phyloP scores from a whole-genome alignment of 164 flowering plant species.

The Vitis amurensis region DNA sequence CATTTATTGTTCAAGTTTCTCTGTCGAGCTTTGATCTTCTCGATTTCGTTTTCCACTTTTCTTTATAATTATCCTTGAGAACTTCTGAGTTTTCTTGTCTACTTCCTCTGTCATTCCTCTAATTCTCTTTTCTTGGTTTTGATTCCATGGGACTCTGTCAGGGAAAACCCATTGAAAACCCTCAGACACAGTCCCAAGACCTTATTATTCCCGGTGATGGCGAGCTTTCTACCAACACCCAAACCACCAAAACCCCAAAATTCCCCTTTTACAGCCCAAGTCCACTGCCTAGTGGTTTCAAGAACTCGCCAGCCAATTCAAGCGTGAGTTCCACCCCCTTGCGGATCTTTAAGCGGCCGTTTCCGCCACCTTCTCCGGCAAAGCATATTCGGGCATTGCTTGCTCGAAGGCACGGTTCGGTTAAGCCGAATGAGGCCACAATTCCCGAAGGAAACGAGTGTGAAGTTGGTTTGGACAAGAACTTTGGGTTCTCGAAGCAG shows the following conservation, averaged over 20 bases:
- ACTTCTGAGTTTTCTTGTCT: background rate
- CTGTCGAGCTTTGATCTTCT: background rate
- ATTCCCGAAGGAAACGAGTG: slow-evolving; percentile 81
- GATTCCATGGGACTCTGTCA: slow-evolving; percentile 86
- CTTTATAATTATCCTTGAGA: slow-evolving; percentile 2
- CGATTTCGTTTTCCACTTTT: slow-evolving; percentile 4
- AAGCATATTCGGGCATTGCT: slow-evolving; percentile 91
- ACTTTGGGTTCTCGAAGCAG: slow-evolving; percentile 76
- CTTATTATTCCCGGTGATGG: slow-evolving; percentile 16
- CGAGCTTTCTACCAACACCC: slow-evolving; percentile 24
- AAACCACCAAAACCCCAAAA: slow-evolving; percentile 42
- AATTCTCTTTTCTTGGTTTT: slow-evolving; percentile 9
- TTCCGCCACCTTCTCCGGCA: slow-evolving; percentile 99
- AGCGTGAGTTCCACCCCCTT: slow-evolving; percentile 71
- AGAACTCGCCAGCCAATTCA: slow-evolving; percentile 72
- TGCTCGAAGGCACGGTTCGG: slow-evolving; percentile 81
- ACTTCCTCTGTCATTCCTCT: background rate
- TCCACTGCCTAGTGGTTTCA: slow-evolving; percentile 66
- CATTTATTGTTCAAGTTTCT: background rate
- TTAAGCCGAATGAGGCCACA: slow-evolving; percentile 87
- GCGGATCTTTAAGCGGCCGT: slow-evolving; percentile 78
- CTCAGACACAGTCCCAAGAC: slow-evolving; percentile 26
- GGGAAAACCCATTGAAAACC: slow-evolving; percentile 57
- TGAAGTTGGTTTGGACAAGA: slow-evolving; percentile 76
- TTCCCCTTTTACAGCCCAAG: slow-evolving; percentile 87